Conservation (phyloP, 371 early-diverging fungal species). For the Blakeslea trispora region DNA sequence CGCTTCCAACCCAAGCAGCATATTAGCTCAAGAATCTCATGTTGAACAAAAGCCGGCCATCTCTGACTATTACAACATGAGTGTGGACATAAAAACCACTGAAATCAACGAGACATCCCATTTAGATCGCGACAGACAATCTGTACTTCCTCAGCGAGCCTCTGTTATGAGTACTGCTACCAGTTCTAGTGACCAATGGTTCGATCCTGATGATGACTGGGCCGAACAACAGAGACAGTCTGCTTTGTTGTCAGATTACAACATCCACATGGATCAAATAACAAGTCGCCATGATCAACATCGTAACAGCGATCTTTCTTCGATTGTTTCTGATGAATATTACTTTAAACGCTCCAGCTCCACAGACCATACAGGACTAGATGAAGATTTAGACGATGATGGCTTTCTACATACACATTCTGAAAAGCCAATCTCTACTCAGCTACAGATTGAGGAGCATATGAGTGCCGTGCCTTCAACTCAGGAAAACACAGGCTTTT, state of each 20-base stretch:
- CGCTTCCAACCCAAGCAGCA: too few species aligned
- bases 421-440: too few species aligned
- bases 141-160: not conserved
- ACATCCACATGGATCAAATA: not conserved
- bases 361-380: conserved; percentile 18
- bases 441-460: too few species aligned
- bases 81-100: too few species aligned
- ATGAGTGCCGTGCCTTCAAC: too few species aligned
- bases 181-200: conserved; percentile 25
- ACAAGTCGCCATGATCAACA: not conserved
- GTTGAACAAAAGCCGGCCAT: too few species aligned
- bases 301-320: conserved; percentile 13
- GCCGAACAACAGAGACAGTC: conserved; percentile 11
- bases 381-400: conserved; percentile 14
- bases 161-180: not conserved
- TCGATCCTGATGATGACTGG: conserved; percentile 29
- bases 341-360: conserved; percentile 24
- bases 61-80: too few species aligned
- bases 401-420: not conserved
- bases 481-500: too few species aligned
- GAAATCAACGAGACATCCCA: not conserved
- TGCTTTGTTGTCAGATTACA: not conserved
- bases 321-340: conserved; percentile 5
- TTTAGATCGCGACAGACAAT: not conserved
- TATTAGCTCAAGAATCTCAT: too few species aligned